Evolutionary conservation across 2,329 filamentous ascomycete genomes (phyloP).

Genomic region (Xylariaceae sp.): DNA sequence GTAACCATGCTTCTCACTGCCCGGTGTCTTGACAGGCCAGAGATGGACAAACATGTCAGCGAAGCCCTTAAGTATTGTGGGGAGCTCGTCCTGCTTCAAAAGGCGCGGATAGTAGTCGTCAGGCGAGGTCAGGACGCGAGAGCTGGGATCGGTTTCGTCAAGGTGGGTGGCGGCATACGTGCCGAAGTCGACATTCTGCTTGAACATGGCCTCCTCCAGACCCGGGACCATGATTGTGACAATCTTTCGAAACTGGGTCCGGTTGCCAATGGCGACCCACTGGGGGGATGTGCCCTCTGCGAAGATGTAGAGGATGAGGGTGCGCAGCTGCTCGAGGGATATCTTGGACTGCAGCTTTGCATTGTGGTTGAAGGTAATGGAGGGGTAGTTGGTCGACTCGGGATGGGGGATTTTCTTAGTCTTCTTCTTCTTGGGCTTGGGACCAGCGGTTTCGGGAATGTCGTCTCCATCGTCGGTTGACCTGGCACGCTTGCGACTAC

Average conservation of each 20-base stretch:
- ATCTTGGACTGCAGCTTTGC: slow-evolving; percentile 59
- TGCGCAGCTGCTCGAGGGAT: slow-evolving; percentile 59
- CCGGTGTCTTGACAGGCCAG: slow-evolving; percentile 85
- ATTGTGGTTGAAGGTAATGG: slow-evolving; percentile 54
- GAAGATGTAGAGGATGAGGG: slow-evolving; percentile 62
- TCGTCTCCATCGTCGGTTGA: slow-evolving; percentile 42
- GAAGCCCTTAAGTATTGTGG: slow-evolving; percentile 59
- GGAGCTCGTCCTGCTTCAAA: slow-evolving; percentile 48
- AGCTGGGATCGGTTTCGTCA: slow-evolving; percentile 28
- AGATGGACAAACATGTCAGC: slow-evolving; percentile 80
- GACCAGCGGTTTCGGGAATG: slow-evolving; percentile 54
- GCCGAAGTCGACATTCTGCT: slow-evolving; percentile 50
- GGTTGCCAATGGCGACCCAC: slow-evolving; percentile 61
- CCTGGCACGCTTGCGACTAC: slow-evolving; percentile 47
- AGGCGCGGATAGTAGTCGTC: slow-evolving; percentile 58
- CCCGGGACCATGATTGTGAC: slow-evolving; percentile 91
- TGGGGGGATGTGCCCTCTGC: slow-evolving; percentile 62
- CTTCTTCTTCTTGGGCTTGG: slow-evolving; percentile 49
- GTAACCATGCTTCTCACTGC: slow-evolving; percentile 74
- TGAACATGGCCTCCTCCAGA: slow-evolving; percentile 86
- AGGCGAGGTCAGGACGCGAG: slow-evolving; percentile 41
- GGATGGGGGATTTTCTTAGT: slow-evolving; percentile 57
- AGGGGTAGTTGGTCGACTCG: slow-evolving; percentile 55
- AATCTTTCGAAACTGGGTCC: slow-evolving; percentile 68
- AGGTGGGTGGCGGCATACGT: slow-evolving; percentile 38